Conservation (phyloP, 148 eudicot species). For the Polygonum maritimum region DNA sequence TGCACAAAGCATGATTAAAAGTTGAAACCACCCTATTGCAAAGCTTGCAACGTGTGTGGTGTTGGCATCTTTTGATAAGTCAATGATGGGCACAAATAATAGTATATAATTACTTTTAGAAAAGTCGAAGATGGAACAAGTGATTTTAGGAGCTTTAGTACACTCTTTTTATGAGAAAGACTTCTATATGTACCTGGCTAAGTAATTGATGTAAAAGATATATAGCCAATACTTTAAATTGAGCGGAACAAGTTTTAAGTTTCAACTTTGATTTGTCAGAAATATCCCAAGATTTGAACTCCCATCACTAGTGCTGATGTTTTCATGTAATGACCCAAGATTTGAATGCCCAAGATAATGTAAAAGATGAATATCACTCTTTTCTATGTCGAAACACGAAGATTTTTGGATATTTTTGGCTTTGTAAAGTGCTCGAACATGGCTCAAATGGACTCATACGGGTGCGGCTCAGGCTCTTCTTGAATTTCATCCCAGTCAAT, state of each 20-base stretch:
- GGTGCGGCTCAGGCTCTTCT: too few relatives aligned
- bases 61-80: neutral
- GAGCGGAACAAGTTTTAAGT: neutral
- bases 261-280: neutral
- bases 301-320: too few relatives aligned
- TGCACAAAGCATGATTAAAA: neutral
- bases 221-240: neutral
- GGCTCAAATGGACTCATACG: too few relatives aligned
- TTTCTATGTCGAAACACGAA: too few relatives aligned
- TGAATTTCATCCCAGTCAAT: too few relatives aligned
- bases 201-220: neutral
- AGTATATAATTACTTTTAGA: neutral
- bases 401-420: too few relatives aligned
- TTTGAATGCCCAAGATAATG: too few relatives aligned
- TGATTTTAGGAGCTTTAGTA: neutral
- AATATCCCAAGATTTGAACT: neutral
- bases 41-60: neutral
- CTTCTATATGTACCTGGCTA: neutral
- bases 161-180: slow-evolving; percentile 1
- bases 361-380: too few relatives aligned
- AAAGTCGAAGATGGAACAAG: neutral
- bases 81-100: neutral
- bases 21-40: neutral
- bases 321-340: too few relatives aligned
- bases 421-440: too few relatives aligned